phyloP scores from a whole-genome alignment of 1,284 basidiomycete genomes.

The Cutaneotrichosporon cutaneum region DNA sequence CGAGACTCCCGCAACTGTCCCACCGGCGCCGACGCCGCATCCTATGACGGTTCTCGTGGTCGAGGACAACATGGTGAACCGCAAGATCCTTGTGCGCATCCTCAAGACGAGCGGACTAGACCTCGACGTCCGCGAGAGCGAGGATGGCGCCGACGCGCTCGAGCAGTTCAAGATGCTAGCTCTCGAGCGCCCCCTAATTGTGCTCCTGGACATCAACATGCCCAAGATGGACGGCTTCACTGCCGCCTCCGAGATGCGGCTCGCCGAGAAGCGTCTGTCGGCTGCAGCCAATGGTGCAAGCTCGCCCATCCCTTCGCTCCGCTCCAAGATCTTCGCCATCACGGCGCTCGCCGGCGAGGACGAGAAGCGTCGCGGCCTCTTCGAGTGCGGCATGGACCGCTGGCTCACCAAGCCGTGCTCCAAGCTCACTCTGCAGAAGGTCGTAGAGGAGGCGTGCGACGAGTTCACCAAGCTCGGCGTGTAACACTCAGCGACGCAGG shows the following conservation, averaged over 20 bases:
- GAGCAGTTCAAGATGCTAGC: slow-evolving; percentile 37
- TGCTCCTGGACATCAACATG: slow-evolving; percentile 53
- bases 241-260: slow-evolving; percentile 43
- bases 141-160: slow-evolving; percentile 47
- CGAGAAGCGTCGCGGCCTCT: slow-evolving; percentile 40
- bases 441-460: slow-evolving; percentile 31
- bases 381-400: slow-evolving; percentile 47
- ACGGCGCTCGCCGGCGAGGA: slow-evolving; percentile 48
- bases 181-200: slow-evolving; percentile 25
- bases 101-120: slow-evolving; percentile 31
- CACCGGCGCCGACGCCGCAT: not conserved
- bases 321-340: slow-evolving; percentile 50
- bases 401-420: slow-evolving; percentile 47
- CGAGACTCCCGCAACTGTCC: not conserved
- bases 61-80: slow-evolving; percentile 51
- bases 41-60: slow-evolving; percentile 44
- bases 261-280: slow-evolving; percentile 32
- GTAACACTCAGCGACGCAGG: not conserved
- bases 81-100: slow-evolving; percentile 49
- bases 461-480: not conserved
- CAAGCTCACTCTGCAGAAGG: slow-evolving; percentile 36
- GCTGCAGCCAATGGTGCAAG: not conserved
- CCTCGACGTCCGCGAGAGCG: slow-evolving; percentile 42
- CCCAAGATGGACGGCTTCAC: slow-evolving; percentile 50
- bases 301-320: slow-evolving; percentile 1